Conservation (phyloP, 805 yeast species). For the Lachancea nothofagi region DNA sequence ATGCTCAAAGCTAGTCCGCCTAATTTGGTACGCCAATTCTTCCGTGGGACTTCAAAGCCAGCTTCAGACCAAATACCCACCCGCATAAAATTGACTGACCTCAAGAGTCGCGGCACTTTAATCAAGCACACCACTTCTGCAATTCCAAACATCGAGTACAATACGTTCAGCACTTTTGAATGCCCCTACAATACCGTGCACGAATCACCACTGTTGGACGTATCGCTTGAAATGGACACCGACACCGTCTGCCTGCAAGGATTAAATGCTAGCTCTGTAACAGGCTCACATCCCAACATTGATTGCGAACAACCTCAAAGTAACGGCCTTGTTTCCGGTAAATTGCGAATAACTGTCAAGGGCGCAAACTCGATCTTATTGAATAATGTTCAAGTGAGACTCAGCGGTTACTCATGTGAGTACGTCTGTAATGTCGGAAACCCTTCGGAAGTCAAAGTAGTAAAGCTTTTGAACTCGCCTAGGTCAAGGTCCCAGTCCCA, state of each 20-base stretch:
- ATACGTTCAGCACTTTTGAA: slow-evolving; percentile 4
- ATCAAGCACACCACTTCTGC: slow-evolving; percentile 4
- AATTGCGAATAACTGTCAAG: slow-evolving; percentile 9
- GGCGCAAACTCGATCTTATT: slow-evolving; percentile 1
- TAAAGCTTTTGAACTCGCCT: neutral
- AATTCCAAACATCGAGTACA: slow-evolving; percentile 9
- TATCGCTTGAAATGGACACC: slow-evolving; percentile 7
- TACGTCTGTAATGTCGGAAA: slow-evolving; percentile 2
- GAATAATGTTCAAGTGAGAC: slow-evolving; percentile 7
- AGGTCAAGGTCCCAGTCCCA: neutral
- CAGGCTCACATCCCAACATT: neutral
- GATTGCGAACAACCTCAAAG: neutral
- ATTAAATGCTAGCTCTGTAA: slow-evolving; percentile 3
- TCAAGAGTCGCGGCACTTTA: slow-evolving; percentile 6
- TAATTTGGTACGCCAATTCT: too few species aligned
- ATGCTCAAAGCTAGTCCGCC: too few species aligned
- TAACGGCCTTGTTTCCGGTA: slow-evolving; percentile 8
- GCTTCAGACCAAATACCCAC: neutral
- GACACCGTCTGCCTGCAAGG: slow-evolving; percentile 7
- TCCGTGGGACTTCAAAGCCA: too few species aligned
- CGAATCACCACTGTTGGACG: slow-evolving; percentile 5
- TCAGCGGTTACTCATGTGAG: slow-evolving; percentile 12
- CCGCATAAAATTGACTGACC: slow-evolving; percentile 1
- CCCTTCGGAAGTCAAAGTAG: neutral
- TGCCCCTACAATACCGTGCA: slow-evolving; percentile 4